These are phyloP conservation scores for Malania oleifera DNA, from an alignment of 164 flowering plant species.

Conservation along the genomic window DNA sequence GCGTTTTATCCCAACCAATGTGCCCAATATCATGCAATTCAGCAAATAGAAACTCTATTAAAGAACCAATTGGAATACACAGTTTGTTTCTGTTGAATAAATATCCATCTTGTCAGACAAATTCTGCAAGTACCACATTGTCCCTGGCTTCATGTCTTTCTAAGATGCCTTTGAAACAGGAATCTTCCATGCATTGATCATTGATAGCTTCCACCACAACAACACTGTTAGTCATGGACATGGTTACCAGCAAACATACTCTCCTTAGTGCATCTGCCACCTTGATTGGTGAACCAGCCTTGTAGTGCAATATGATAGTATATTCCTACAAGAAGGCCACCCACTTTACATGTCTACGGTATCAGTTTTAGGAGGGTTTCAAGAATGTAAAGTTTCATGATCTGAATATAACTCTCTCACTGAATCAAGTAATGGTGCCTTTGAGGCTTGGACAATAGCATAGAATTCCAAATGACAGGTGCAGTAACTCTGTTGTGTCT, in stretches of 20 bases:
- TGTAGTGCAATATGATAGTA: neutral
- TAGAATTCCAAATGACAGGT: slow-evolving; percentile 4
- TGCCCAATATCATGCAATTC: neutral
- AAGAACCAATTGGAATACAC: too few relatives aligned
- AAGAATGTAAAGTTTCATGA: neutral
- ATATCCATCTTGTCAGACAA: too few relatives aligned
- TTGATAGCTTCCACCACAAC: neutral
- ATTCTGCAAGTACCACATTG: neutral
- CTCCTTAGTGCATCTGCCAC: neutral
- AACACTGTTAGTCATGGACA: neutral
- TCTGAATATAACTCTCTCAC: neutral
- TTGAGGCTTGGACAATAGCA: too few relatives aligned
- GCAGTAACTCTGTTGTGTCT: neutral
- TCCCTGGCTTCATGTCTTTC: neutral
- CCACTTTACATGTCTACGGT: neutral
- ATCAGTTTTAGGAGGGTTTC: too few relatives aligned
- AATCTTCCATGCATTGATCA: too few relatives aligned
- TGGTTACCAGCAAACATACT: neutral
- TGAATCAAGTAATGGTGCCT: neutral
- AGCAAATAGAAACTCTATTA: too few relatives aligned
- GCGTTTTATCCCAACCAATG: neutral
- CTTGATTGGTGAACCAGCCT: neutral
- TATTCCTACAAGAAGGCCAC: neutral
- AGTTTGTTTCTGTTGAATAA: too few relatives aligned
- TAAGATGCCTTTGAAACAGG: neutral